Base-by-base conservation (phyloP, 208 protist genomes). In the Trypanosoma platydactyli region DNA sequence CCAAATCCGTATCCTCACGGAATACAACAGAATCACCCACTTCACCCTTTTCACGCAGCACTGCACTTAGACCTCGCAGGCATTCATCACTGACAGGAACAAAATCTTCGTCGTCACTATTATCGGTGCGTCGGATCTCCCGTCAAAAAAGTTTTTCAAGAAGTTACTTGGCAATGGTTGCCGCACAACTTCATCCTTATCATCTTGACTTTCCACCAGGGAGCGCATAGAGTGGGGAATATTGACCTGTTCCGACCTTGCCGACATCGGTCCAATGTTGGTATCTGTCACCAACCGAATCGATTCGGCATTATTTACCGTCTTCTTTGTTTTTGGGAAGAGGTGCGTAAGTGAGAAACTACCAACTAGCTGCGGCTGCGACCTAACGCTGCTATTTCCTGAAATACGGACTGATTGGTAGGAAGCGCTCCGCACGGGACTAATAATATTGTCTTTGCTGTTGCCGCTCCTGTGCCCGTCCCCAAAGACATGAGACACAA, bases 61-160 rank as follows among this genome's bases (percentile, higher is more conserved):
- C 52, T 27, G 25, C 41, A 52, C 30, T 42, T 41, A 64, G 53
- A 16, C 38, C 29, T 50, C 44, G 41, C 24, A 64, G 27, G 52
- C 59, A 29, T 42, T 53, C 44, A 11, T 64, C 27, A 53, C 59
- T 44, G 27, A 64, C 46, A 7, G 59, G 59, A 41, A 53, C 45
- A 38, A 64, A 64, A 41, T 45, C 30, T 5, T 62, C 56, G 11
- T 20, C 56, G 29, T 49, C 45, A 35, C 22, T 27, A 29, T 52
- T 42, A 38, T 64, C 46, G 12, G 25, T 18, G 40, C 11, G 27
- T 5, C 29, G 11, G 5, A 42, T 53, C 12, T 0, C 27, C 3
- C 1, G 1, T 24, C 46, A 30, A 5, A 64, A 33, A 51, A 64
- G 12, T n/a, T 2, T 22, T 2, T 22, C 59, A 22, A 44, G 24